These are phyloP conservation scores for Thyridium curvatum DNA, from an alignment of 2,329 filamentous ascomycete genomes.

Conservation along the genomic window DNA sequence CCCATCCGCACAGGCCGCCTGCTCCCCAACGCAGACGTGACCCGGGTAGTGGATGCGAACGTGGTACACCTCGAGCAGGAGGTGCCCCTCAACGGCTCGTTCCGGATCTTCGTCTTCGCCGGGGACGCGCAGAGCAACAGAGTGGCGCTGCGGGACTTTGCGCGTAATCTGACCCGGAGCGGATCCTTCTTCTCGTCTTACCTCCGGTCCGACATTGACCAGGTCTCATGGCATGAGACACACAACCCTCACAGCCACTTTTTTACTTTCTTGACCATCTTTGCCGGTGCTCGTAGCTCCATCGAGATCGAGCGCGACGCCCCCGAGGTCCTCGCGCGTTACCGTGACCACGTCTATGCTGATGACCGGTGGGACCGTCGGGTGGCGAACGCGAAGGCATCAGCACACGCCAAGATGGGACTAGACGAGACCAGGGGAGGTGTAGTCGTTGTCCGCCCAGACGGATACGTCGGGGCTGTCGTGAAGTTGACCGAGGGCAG, in stretches of 20 bases:
- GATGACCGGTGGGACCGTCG: conserved; percentile 73
- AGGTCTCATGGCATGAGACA: conserved; percentile 68
- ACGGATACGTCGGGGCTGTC: conserved; percentile 80
- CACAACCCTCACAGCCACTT: conserved; percentile 82
- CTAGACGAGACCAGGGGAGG: conserved; percentile 67
- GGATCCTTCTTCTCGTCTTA: conserved; percentile 68
- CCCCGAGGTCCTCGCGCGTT: conserved; percentile 65
- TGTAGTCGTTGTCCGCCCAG: conserved; percentile 77
- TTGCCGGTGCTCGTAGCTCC: conserved; percentile 59
- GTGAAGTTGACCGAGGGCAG: conserved; percentile 67
- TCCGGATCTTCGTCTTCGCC: conserved; percentile 81
- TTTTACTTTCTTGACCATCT: conserved; percentile 72
- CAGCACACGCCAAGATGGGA: conserved; percentile 84
- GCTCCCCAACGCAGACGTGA: conserved; percentile 74
- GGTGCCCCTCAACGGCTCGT: conserved; percentile 80
- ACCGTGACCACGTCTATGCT: conserved; percentile 77
- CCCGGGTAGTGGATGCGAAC: conserved; percentile 81
- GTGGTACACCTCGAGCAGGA: conserved; percentile 87
- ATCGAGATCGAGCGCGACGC: conserved; percentile 69
- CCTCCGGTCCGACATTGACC: conserved; percentile 45
- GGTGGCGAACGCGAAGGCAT: conserved; percentile 62
- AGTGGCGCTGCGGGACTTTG: conserved; percentile 64
- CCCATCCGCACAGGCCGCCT: conserved; percentile 69
- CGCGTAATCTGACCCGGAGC: conserved; percentile 55
- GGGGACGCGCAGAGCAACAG: conserved; percentile 56